phyloP scores from a whole-genome alignment of 805 yeast species.

The Monosporozyma aquatica region DNA sequence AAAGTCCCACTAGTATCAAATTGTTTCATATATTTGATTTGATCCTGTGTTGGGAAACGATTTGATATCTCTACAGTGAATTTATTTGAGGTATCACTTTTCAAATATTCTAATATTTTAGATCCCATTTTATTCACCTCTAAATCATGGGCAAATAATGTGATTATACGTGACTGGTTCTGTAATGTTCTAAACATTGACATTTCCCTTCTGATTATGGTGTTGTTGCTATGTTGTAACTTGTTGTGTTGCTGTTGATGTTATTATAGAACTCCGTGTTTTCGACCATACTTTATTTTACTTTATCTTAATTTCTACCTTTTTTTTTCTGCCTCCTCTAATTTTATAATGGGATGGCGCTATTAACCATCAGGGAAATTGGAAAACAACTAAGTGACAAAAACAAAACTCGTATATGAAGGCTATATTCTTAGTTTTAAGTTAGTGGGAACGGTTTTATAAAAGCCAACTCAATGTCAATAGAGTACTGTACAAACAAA shows the following conservation, averaged over 20 bases:
- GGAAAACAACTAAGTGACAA: too few species aligned
- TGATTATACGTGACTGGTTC: slow-evolving; percentile 36
- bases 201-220: slow-evolving; percentile 24
- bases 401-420: too few species aligned
- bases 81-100: slow-evolving; percentile 10
- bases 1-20: slow-evolving; percentile 10
- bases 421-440: too few species aligned
- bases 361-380: too few species aligned
- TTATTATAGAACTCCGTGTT: slow-evolving; percentile 1
- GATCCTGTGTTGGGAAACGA: slow-evolving; percentile 26
- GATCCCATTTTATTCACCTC: slow-evolving; percentile 14
- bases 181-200: slow-evolving; percentile 42
- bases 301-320: background rate
- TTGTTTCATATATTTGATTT: slow-evolving; percentile 21
- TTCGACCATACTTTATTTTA: too few species aligned
- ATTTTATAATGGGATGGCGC: too few species aligned
- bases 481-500: too few species aligned
- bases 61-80: slow-evolving; percentile 19
- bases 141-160: slow-evolving; percentile 33
- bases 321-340: too few species aligned
- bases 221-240: background rate
- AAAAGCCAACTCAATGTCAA: too few species aligned
- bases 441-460: too few species aligned
- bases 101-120: slow-evolving; percentile 1
- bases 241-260: background rate